Percentiles rank a stretch among this genome's conserved stretches.
phyloP scores from a whole-genome alignment of 495 filamentous ascomycete species.

The Talaromyces nanjingensis region DNA sequence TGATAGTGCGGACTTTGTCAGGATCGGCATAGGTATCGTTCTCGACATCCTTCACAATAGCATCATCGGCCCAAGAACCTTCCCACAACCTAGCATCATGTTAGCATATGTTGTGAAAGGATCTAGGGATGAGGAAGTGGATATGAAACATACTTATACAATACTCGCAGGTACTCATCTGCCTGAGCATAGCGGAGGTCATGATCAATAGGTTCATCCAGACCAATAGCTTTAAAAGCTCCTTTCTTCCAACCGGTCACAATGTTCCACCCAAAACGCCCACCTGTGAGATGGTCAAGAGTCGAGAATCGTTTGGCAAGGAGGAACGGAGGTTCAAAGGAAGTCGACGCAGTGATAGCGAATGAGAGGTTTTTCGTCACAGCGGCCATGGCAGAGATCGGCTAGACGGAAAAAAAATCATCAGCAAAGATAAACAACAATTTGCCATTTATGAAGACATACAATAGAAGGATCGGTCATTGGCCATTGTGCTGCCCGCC shows the following conservation, averaged over 20 bases:
- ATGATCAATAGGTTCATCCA: conserved; percentile 50
- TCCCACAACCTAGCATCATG: conserved; percentile 47
- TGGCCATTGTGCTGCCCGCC: conserved; percentile 51
- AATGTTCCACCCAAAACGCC: conserved; percentile 59
- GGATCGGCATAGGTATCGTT: conserved; percentile 48
- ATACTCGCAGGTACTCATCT: conserved; percentile 52
- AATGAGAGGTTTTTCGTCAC: conserved; percentile 42
- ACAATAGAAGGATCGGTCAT: conserved; percentile 50
- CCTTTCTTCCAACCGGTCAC: conserved; percentile 55
- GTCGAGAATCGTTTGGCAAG: conserved; percentile 55
- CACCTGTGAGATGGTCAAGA: conserved; percentile 55
- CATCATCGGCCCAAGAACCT: conserved; percentile 51
- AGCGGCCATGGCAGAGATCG: conserved; percentile 43
- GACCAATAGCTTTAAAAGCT: conserved; percentile 51
- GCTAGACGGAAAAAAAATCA: conserved; percentile 12
- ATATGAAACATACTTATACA: conserved; percentile 38
- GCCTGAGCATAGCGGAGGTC: conserved; percentile 55
- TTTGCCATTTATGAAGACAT: conserved; percentile 14
- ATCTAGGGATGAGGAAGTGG: not conserved
- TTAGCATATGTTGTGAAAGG: not conserved
- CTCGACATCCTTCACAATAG: conserved; percentile 38
- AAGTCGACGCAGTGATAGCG: conserved; percentile 45
- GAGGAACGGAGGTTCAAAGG: conserved; percentile 51
- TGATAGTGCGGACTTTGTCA: conserved; percentile 49
- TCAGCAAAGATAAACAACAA: not conserved